Evolutionary conservation across 768 basidiomycete genomes (phyloP).

Genomic region (Kockovaella imperatae): DNA sequence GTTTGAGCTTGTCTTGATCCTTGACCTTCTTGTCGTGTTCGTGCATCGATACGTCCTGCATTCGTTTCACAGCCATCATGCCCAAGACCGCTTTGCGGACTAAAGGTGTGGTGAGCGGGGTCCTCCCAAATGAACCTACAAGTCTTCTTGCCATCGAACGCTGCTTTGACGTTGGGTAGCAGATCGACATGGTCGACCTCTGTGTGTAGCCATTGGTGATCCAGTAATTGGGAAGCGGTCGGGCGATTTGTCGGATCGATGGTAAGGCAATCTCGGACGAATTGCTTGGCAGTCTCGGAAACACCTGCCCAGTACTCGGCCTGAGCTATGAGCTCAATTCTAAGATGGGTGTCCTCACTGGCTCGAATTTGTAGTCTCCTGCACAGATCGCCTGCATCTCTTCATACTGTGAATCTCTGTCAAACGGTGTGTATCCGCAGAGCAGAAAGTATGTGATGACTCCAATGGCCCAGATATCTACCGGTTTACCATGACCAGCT

Average conservation of each 20-base stretch:
- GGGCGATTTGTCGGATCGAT: slow-evolving; percentile 72
- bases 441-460: slow-evolving; percentile 97
- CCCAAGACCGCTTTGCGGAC: slow-evolving; percentile 82
- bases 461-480: slow-evolving; percentile 96
- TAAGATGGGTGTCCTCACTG: slow-evolving; percentile 44
- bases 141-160: slow-evolving; percentile 77
- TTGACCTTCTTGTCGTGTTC: slow-evolving; percentile 45
- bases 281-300: slow-evolving; percentile 58
- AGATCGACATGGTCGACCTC: slow-evolving; percentile 70
- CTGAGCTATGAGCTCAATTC: slow-evolving; percentile 12
- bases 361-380: slow-evolving; percentile 88
- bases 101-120: no score
- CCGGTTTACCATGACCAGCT: slow-evolving; percentile 90
- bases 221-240: slow-evolving; percentile 63
- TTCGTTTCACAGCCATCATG: slow-evolving; percentile 75
- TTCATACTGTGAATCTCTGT: slow-evolving; percentile 65
- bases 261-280: slow-evolving; percentile 74
- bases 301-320: slow-evolving; percentile 48
- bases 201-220: slow-evolving; percentile 64
- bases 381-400: slow-evolving; percentile 94
- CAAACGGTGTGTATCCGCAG: slow-evolving; percentile 86
- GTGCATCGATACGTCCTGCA: slow-evolving; percentile 47
- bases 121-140: slow-evolving; percentile 52
- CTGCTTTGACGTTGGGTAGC: slow-evolving; percentile 79
- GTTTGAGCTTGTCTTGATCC: slow-evolving; percentile 53